A percentile compares a stretch with the other conserved stretches of the same genome.
Conservation (phyloP, 2,329 filamentous ascomycete species). For the Penicillium sp. region DNA sequence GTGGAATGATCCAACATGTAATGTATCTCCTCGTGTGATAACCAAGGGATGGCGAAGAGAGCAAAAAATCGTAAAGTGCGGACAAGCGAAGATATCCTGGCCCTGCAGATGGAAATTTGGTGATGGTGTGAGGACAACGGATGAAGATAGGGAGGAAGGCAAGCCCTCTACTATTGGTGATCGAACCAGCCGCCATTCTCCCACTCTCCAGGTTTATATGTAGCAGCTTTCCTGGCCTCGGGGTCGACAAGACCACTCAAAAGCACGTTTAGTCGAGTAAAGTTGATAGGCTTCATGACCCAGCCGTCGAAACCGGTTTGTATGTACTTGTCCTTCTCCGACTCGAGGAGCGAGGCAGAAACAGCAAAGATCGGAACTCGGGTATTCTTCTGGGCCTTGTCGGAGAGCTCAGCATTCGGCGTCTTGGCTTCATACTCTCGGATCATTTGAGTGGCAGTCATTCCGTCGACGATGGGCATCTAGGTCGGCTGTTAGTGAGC, state of each 20-base stretch:
- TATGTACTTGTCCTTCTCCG: slow-evolving; percentile 63
- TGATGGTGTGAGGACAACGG: background rate
- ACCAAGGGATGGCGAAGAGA: background rate
- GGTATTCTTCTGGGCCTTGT: slow-evolving; percentile 55
- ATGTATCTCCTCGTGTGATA: background rate
- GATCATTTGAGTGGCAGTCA: slow-evolving; percentile 78
- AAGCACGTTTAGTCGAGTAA: slow-evolving; percentile 65
- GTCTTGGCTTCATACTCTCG: slow-evolving; percentile 61
- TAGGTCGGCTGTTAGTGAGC: background rate
- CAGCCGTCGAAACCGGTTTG: slow-evolving; percentile 80
- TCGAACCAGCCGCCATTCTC: slow-evolving; percentile 81
- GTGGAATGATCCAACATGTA: background rate
- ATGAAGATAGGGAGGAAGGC: background rate
- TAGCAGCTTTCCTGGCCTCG: slow-evolving; percentile 53
- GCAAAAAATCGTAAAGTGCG: too few relatives aligned
- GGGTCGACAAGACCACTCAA: slow-evolving; percentile 64
- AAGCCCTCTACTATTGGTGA: background rate
- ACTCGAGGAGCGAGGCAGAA: slow-evolving; percentile 74
- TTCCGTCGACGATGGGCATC: slow-evolving; percentile 94
- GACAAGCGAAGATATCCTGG: too few relatives aligned
- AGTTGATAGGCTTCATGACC: slow-evolving; percentile 86
- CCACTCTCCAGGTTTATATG: slow-evolving; percentile 71
- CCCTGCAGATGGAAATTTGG: background rate
- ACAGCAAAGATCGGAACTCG: slow-evolving; percentile 81
- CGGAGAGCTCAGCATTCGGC: slow-evolving; percentile 52